A percentile compares a stretch with the other conserved stretches of the same genome.
Conservation (phyloP, 768 basidiomycete species). For the Trametes villosa region DNA sequence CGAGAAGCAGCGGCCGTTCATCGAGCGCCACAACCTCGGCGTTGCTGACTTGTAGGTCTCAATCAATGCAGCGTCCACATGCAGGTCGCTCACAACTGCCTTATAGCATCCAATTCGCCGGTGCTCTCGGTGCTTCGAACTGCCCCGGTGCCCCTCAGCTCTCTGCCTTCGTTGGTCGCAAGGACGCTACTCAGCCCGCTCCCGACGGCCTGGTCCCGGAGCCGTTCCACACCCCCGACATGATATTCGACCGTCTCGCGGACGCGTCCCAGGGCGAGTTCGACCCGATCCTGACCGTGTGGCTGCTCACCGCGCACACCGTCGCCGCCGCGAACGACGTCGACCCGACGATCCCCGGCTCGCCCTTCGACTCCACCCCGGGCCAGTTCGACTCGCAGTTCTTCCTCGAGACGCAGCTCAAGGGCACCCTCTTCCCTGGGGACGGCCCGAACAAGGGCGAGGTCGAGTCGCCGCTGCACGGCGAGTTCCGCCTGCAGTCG, state of each 20-base stretch:
- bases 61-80: neutral
- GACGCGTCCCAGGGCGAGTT: constrained; percentile 29
- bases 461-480: constrained; percentile 34
- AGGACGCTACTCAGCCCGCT: constrained; percentile 26
- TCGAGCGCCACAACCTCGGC: constrained; percentile 15
- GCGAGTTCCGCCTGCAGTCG: constrained; percentile 42
- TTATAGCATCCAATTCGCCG: constrained; percentile 18
- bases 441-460: constrained; percentile 35
- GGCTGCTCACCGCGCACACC: too few relatives aligned
- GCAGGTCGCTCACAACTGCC: neutral
- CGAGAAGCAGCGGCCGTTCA: constrained; percentile 15
- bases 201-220: constrained; percentile 30
- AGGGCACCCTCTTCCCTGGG: constrained; percentile 35
- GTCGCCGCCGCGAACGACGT: constrained; percentile 34
- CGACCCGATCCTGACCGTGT: constrained; percentile 26
- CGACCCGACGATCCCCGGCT: constrained; percentile 31
- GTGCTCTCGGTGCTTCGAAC: constrained; percentile 22
- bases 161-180: constrained; percentile 40
- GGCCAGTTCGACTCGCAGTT: constrained; percentile 34
- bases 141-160: constrained; percentile 43
- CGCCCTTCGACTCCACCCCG: constrained; percentile 37
- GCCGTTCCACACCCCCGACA: constrained; percentile 31
- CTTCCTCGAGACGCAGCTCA: constrained; percentile 35
- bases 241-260: constrained; percentile 28
- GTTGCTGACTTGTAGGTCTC: constrained; percentile 15